Evolutionary conservation across 345 rosid genomes (phyloP), one percentile per base, ranked within the genome.

Genomic region (Aquilaria yunnanensis): DNA sequence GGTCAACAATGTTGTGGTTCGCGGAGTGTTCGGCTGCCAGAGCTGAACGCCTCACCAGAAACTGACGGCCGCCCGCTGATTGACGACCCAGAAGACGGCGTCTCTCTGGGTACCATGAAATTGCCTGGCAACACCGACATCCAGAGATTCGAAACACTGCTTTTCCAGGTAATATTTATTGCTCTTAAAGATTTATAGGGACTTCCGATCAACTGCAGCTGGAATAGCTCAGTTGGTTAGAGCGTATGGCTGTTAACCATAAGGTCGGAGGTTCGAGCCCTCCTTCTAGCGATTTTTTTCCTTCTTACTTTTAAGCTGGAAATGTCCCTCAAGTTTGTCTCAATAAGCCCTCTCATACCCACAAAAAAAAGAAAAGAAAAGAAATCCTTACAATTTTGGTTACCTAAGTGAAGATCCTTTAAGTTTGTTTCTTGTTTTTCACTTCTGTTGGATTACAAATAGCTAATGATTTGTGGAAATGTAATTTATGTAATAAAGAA

Each of bases 171-270:
- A 67, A 10, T 30, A 2, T 30, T 13, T 10, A 29, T 31, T 2
- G 2, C n/a, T 16, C 10, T 13, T 9, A 9, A 7, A 16, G 29
- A 52, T 52, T 52, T 12, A 52, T 52, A 4, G 1, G 56, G 56
- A n/a, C 5, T n/a, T n/a, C 55, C 14, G 29, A 4, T 52, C 55
- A 55, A 8, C 43, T 0, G 6, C 8, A 14, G 89, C 85, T 82
- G 84, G 84, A 79, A 66, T 86, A 84, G 87, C 85, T 89, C 93
- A 86, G 87, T 73, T 81, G 97, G 87, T 72, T 83, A 85, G 90
- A 83, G 81, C 87, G 84, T 87, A 84, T 82, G 83, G 86, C 85
- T 83, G 81, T 85, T 83, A 87, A 89, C 89, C 84, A 80, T 83
- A 86, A 82, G 85, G 87, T 86, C 83, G 82, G 81, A 85, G 89